These are phyloP conservation scores for Backusella australiensis DNA, from an alignment of 192 early-diverging fungal species.

Conservation along the genomic window DNA sequence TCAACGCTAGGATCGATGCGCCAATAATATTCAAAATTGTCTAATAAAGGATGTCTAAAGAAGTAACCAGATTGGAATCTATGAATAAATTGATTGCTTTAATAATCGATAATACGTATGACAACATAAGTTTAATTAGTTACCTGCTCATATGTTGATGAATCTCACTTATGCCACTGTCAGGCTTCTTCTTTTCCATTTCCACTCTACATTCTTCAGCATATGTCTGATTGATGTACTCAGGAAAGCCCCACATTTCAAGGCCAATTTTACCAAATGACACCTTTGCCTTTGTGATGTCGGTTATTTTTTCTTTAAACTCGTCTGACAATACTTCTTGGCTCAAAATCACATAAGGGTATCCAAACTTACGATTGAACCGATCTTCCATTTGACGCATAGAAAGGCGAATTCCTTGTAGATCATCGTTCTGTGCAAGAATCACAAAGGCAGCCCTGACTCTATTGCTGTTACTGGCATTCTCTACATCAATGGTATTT, in stretches of 20 bases:
- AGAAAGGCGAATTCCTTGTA: constrained; percentile 55
- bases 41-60: constrained; percentile 58
- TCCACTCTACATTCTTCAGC: constrained; percentile 50
- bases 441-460: constrained; percentile 72
- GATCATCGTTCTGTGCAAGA: constrained; percentile 64
- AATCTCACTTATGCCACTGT: constrained; percentile 62
- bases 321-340: constrained; percentile 60
- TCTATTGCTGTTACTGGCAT: background rate
- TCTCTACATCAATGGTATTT: background rate
- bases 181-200: constrained; percentile 50
- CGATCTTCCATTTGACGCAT: constrained; percentile 71
- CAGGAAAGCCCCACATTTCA: constrained; percentile 78
- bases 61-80: constrained; percentile 65
- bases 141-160: constrained; percentile 76
- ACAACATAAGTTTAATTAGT: background rate
- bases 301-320: constrained; percentile 48
- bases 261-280: constrained; percentile 52
- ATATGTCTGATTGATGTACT: constrained; percentile 66
- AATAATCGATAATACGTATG: constrained; percentile 1
- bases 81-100: background rate
- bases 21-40: constrained; percentile 67
- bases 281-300: constrained; percentile 48
- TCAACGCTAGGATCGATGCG: constrained; percentile 70
- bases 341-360: constrained; percentile 76
- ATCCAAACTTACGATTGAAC: constrained; percentile 62